Evolutionary conservation across 2,329 filamentous ascomycete species (phyloP).

Genomic region (Cercospora sojina): DNA sequence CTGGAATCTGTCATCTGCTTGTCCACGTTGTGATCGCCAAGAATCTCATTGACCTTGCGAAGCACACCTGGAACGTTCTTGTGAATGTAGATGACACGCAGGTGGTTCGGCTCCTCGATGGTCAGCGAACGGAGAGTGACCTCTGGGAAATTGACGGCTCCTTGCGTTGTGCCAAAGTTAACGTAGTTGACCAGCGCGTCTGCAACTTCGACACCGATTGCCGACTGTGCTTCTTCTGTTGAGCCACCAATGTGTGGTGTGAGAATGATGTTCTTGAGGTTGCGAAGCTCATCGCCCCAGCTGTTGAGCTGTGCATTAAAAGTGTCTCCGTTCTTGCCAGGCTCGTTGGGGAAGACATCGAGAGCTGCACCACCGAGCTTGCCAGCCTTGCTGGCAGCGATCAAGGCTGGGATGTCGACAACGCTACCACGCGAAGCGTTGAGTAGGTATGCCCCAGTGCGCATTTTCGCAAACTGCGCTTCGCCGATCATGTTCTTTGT

Average conservation of each 20-base stretch:
- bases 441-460: conserved; percentile 87
- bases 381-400: conserved; percentile 80
- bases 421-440: conserved; percentile 94
- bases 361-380: conserved; percentile 93
- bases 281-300: conserved; percentile 82
- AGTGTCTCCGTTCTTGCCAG: conserved; percentile 89
- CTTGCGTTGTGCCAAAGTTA: conserved; percentile 87
- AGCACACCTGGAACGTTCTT: conserved; percentile 94
- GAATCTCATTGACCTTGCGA: conserved; percentile 89
- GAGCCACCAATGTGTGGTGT: conserved; percentile 97
- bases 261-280: conserved; percentile 87
- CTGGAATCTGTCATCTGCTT: conserved; percentile 97
- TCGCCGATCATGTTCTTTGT: conserved; percentile 90
- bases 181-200: conserved; percentile 90
- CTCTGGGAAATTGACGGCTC: conserved; percentile 96
- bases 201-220: conserved; percentile 90
- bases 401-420: conserved; percentile 87
- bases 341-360: conserved; percentile 93
- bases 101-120: conserved; percentile 82
- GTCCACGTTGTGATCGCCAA: conserved; percentile 95
- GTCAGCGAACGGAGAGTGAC: conserved; percentile 86
- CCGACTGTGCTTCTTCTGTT: conserved; percentile 94
- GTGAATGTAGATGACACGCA: conserved; percentile 94
- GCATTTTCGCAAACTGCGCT: conserved; percentile 81
- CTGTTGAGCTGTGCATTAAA: conserved; percentile 80